These are phyloP conservation scores for Trichoderma asperelloides DNA, from an alignment of 495 filamentous ascomycete genomes.

Conservation along the genomic window DNA sequence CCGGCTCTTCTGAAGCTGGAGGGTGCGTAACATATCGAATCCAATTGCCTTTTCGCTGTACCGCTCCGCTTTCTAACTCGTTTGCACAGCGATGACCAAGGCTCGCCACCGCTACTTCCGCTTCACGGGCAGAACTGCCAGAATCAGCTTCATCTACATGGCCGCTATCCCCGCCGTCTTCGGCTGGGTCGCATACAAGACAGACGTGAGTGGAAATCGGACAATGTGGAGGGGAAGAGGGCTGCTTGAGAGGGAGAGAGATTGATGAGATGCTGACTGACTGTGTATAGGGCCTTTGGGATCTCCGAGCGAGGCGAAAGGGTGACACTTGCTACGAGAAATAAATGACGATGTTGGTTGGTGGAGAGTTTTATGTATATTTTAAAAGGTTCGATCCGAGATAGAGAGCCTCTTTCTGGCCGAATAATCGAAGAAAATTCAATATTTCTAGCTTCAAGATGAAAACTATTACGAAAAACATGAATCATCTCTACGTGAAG, in stretches of 20 bases:
- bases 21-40: slow-evolving; percentile 10
- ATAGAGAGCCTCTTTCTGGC: neutral
- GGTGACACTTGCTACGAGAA: slow-evolving; percentile 73
- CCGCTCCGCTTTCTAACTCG: slow-evolving; percentile 15
- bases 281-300: slow-evolving; percentile 63
- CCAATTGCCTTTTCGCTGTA: neutral
- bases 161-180: slow-evolving; percentile 58
- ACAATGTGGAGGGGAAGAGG: neutral
- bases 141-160: slow-evolving; percentile 66
- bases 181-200: slow-evolving; percentile 61
- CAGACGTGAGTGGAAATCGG: slow-evolving; percentile 58
- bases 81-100: slow-evolving; percentile 58
- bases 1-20: slow-evolving; percentile 11
- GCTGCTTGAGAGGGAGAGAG: neutral
- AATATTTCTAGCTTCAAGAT: too few species aligned
- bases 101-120: slow-evolving; percentile 94
- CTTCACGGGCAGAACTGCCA: slow-evolving; percentile 76
- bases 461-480: neutral
- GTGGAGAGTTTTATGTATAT: slow-evolving; percentile 15
- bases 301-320: slow-evolving; percentile 77
- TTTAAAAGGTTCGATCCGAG: slow-evolving; percentile 16
- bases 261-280: neutral
- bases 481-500: neutral
- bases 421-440: neutral
- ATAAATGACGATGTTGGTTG: slow-evolving; percentile 28